These are phyloP conservation scores for Vachellia collinsii DNA, from an alignment of 306 rosid genomes.

Conservation along the genomic window DNA sequence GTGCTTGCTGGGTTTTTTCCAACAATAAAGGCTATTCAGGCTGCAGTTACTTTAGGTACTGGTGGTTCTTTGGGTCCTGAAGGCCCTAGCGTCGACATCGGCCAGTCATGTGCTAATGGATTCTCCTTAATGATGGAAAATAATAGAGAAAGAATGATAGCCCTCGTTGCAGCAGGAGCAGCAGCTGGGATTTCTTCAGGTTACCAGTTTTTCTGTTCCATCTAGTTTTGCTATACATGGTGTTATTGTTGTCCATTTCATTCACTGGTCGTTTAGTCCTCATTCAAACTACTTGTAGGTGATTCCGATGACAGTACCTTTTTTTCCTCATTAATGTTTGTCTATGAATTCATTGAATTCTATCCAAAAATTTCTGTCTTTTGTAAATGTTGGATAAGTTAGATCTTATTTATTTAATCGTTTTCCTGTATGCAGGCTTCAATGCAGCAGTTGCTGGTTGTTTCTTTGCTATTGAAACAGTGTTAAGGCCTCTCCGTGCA, in stretches of 20 bases:
- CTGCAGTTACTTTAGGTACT: conserved; percentile 91
- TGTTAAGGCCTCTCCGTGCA: conserved; percentile 89
- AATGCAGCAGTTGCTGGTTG: conserved; percentile 99
- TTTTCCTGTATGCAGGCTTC: conserved; percentile 70
- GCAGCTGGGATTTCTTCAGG: conserved; percentile 98
- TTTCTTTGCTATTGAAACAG: conserved; percentile 98
- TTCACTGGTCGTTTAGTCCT: conserved; percentile 27
- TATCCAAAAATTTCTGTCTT: conserved; percentile 11
- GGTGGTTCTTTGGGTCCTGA: conserved; percentile 99
- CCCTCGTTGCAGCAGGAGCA: conserved; percentile 98
- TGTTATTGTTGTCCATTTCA: not conserved
- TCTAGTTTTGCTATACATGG: conserved; percentile 32
- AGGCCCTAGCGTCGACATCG: conserved; percentile 99
- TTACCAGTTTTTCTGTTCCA: conserved; percentile 39
- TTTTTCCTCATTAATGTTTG: conserved; percentile 9
- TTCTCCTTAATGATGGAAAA: conserved; percentile 94
- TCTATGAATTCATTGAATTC: conserved; percentile 20
- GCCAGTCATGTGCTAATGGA: conserved; percentile 94
- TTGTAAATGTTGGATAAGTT: conserved; percentile 31
- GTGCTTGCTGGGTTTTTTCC: conserved; percentile 83
- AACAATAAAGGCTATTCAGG: conserved; percentile 89
- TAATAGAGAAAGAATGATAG: conserved; percentile 86
- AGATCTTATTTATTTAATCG: conserved; percentile 26
- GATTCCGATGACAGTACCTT: not conserved
- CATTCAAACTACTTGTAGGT: conserved; percentile 8